Evolutionary conservation across 805 yeast genomes (phyloP).

Genomic region (Ogataea trehaloabstinens): DNA sequence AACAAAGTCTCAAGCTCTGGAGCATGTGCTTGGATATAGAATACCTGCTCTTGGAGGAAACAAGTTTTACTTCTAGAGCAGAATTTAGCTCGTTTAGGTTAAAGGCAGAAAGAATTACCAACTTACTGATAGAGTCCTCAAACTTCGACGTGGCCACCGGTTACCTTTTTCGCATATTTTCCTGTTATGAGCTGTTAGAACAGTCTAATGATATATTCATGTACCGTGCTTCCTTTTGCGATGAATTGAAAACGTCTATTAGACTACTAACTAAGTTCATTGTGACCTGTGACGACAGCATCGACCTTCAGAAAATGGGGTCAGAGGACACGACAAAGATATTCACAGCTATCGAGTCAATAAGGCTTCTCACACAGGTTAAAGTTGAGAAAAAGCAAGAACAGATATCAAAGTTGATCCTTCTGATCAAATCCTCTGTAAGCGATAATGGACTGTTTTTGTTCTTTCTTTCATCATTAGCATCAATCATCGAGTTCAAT

Average conservation of each 20-base stretch:
- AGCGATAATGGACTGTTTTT: conserved; percentile 30
- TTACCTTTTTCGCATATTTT: conserved; percentile 20
- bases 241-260: conserved; percentile 12
- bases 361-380: conserved; percentile 23
- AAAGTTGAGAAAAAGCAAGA: conserved; percentile 21
- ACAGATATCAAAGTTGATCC: conserved; percentile 23
- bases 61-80: neutral
- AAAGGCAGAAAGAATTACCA: conserved; percentile 37
- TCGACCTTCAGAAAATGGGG: conserved; percentile 11
- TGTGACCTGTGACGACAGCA: conserved; percentile 11
- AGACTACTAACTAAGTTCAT: conserved; percentile 23
- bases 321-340: conserved; percentile 19
- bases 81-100: conserved; percentile 19
- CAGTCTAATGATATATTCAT: conserved; percentile 2
- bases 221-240: conserved; percentile 6
- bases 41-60: conserved; percentile 17
- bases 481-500: conserved; percentile 23
- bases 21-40: conserved; percentile 33
- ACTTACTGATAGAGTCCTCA: conserved; percentile 23
- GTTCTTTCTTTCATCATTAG: conserved; percentile 28
- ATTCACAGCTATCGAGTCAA: conserved; percentile 19
- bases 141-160: conserved; percentile 14
- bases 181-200: conserved; percentile 13
- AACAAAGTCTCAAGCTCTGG: conserved; percentile 21
- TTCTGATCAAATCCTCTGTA: conserved; percentile 20